Percentiles rank a stretch among this genome's conserved stretches.
These are phyloP conservation scores for Oehlia diaphana DNA, from an alignment of 192 early-diverging fungal genomes.

Conservation along the genomic window DNA sequence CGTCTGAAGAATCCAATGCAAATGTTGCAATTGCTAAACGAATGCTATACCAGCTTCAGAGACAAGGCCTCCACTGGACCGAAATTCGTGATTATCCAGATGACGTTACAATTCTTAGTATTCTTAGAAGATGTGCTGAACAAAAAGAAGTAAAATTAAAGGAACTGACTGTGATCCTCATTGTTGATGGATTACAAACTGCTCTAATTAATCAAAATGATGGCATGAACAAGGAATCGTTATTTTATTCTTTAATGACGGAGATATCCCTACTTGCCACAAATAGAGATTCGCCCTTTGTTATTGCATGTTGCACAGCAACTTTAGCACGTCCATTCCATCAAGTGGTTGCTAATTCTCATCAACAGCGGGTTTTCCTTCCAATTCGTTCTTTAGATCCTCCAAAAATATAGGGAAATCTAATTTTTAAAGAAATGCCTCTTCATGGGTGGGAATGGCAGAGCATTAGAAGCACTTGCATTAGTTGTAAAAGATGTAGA, in stretches of 20 bases:
- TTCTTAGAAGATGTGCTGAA: not conserved
- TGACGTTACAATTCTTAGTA: not conserved
- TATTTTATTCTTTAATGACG: slow-evolving; percentile 7
- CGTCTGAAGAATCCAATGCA: not conserved
- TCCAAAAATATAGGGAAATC: not conserved
- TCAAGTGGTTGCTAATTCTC: not conserved
- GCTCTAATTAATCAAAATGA: not conserved
- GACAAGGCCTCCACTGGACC: not conserved
- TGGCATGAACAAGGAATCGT: not conserved
- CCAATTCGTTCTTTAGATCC: slow-evolving; percentile 1
- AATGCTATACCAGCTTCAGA: not conserved
- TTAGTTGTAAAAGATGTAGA: not conserved
- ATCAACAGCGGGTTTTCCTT: slow-evolving; percentile 9
- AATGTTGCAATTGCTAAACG: not conserved
- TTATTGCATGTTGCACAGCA: slow-evolving; percentile 20
- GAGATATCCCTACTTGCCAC: not conserved
- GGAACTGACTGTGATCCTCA: slow-evolving; percentile 4
- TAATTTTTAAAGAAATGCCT: not conserved
- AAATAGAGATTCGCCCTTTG: not conserved
- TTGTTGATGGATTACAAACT: slow-evolving; percentile 6
- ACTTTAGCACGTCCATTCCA: not conserved
- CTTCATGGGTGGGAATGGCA: slow-evolving; percentile 15
- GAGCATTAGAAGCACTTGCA: slow-evolving; percentile 4
- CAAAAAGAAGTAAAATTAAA: not conserved
- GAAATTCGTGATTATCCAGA: not conserved